These are phyloP conservation scores for Ceratorhiza oryzae-sativae DNA, from an alignment of 1,284 basidiomycete genomes.

Conservation along the genomic window DNA sequence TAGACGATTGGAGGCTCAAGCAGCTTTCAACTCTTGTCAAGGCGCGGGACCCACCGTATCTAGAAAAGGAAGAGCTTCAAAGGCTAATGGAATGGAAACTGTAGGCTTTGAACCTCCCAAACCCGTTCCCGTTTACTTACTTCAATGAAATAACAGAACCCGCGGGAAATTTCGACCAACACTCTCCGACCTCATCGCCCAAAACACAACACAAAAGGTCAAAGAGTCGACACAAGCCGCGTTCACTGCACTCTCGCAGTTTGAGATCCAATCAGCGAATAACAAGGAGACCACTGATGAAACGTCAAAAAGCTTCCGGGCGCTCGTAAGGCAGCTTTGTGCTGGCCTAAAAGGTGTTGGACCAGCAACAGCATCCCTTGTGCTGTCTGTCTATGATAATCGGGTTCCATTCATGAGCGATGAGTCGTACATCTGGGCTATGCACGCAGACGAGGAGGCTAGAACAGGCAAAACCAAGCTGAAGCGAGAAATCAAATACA, in stretches of 20 bases:
- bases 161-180: slow-evolving; percentile 37
- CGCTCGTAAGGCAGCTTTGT: slow-evolving; percentile 17
- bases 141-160: slow-evolving; percentile 18
- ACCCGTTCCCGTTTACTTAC: slow-evolving; percentile 2
- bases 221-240: slow-evolving; percentile 21
- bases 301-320: slow-evolving; percentile 15
- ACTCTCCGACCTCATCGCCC: slow-evolving; percentile 15
- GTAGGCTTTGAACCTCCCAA: slow-evolving; percentile 1
- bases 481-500: slow-evolving; percentile 34
- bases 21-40: neutral
- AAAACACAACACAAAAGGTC: slow-evolving; percentile 29
- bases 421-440: slow-evolving; percentile 34
- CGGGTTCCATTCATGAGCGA: slow-evolving; percentile 38
- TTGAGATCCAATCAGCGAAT: neutral
- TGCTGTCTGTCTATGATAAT: slow-evolving; percentile 22
- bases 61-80: slow-evolving; percentile 28
- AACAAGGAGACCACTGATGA: neutral
- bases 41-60: slow-evolving; percentile 13
- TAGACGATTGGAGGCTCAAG: slow-evolving; percentile 32
- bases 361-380: slow-evolving; percentile 27
- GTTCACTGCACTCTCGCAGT: neutral
- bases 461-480: neutral
- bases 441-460: slow-evolving; percentile 31
- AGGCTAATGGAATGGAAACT: slow-evolving; percentile 37
- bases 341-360: slow-evolving; percentile 30